These are phyloP conservation scores for Cordyceps javanica DNA, from an alignment of 2,329 filamentous ascomycete species.

Conservation along the genomic window DNA sequence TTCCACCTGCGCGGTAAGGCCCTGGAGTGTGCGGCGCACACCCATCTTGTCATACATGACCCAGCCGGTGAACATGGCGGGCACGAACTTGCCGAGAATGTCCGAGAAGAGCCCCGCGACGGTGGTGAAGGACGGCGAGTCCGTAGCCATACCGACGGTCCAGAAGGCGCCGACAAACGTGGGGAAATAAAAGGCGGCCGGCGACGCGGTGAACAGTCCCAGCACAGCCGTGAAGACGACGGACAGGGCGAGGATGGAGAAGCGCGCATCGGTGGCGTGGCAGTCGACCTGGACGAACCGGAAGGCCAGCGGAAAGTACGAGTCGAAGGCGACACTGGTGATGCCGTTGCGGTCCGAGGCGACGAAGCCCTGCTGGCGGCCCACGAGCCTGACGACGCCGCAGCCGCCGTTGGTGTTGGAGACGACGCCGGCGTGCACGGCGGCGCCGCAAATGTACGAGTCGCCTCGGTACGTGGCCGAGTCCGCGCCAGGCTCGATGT, in stretches of 20 bases:
- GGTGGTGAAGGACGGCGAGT: slow-evolving; percentile 65
- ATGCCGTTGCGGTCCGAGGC: slow-evolving; percentile 67
- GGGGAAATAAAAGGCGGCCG: slow-evolving; percentile 77
- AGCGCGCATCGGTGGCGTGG: slow-evolving; percentile 70
- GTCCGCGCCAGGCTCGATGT: slow-evolving; percentile 25
- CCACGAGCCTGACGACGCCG: slow-evolving; percentile 70
- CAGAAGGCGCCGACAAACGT: slow-evolving; percentile 79
- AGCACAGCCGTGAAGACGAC: slow-evolving; percentile 71
- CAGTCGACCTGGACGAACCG: slow-evolving; percentile 65
- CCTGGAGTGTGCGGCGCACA: slow-evolving; percentile 62
- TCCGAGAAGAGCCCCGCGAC: slow-evolving; percentile 70
- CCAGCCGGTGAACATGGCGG: slow-evolving; percentile 79
- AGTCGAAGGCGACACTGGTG: slow-evolving; percentile 70
- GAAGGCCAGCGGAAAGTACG: slow-evolving; percentile 84
- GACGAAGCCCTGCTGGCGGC: slow-evolving; percentile 57
- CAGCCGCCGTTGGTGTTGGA: slow-evolving; percentile 69
- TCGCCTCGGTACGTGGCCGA: slow-evolving; percentile 73
- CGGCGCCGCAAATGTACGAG: slow-evolving; percentile 79
- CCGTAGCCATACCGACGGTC: slow-evolving; percentile 83
- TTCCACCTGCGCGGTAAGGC: slow-evolving; percentile 76
- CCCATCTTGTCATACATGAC: slow-evolving; percentile 83
- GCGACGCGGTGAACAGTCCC: slow-evolving; percentile 74
- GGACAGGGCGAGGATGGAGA: slow-evolving; percentile 77
- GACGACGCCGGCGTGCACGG: slow-evolving; percentile 77
- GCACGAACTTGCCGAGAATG: slow-evolving; percentile 74